These are phyloP conservation scores for Cladophialophora bantiana DNA, from an alignment of 2,329 filamentous ascomycete genomes.

Conservation along the genomic window DNA sequence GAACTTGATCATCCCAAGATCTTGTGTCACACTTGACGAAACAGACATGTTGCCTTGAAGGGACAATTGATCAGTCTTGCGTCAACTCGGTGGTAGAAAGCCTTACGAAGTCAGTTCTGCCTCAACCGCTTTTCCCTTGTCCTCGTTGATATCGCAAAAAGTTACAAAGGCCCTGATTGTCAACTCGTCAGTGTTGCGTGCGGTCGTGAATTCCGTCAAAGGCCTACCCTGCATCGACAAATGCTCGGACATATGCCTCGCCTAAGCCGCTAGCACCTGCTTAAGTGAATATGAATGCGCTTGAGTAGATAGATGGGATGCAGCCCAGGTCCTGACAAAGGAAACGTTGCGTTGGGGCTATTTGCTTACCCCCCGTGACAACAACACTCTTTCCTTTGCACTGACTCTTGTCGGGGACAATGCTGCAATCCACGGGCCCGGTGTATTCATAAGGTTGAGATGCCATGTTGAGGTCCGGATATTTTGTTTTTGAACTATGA, in stretches of 20 bases:
- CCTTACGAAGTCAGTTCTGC: conserved; percentile 22
- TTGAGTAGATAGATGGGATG: no score
- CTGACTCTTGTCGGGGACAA: conserved; percentile 46
- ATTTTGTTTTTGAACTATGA: no score
- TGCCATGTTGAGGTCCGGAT: neutral
- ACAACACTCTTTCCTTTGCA: conserved; percentile 44
- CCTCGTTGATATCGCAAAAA: conserved; percentile 43
- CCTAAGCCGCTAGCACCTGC: conserved; percentile 48
- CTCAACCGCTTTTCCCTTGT: conserved; percentile 22
- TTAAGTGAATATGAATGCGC: no score
- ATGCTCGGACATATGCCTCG: conserved; percentile 48
- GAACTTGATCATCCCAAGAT: conserved; percentile 53
- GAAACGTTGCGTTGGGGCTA: no score
- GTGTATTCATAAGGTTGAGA: conserved; percentile 21
- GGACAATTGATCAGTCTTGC: neutral
- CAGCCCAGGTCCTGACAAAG: no score
- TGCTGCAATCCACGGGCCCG: conserved; percentile 24
- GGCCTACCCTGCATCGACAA: conserved; percentile 45
- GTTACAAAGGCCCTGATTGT: conserved; percentile 48
- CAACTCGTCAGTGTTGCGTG: no score
- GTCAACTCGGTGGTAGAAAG: no score
- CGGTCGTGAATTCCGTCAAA: neutral
- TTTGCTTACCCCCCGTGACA: conserved; percentile 33
- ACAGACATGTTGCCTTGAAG: conserved; percentile 6
- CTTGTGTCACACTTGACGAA: conserved; percentile 22